Evolutionary conservation across 208 protist species (phyloP), one percentile per base, ranked within the genome.

Genomic region (Trypanosoma grayi): DNA sequence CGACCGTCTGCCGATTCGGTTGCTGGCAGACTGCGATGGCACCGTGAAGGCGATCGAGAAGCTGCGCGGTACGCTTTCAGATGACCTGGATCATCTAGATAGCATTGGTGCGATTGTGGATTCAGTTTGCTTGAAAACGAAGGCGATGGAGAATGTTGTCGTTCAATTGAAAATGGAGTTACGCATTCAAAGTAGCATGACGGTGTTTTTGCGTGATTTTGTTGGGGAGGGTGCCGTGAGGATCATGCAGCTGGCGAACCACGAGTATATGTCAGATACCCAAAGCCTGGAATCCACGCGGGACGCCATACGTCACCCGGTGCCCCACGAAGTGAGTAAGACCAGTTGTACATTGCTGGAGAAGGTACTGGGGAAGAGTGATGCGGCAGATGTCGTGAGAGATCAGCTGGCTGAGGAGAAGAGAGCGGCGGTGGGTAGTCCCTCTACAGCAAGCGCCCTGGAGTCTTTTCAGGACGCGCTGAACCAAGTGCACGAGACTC

Each of bases 401-500:
- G 16, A 46, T 24, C 57, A 65, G 9, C 33, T 65, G 31, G 7
- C 14, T 25, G 16, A 52, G 6, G 14, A 41, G 2, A n/a, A 46
- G 14, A 20, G 20, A 11, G 34, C 61, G 2, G 9, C 10, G 8
- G 24, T n/a, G 8, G 24, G 36, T 25, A 31, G 39, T 0, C 57
- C 55, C 5, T 45, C 50, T 39, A 71, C 56, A 18, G 56, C 31
- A 13, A 45, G 20, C 36, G 50, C 65, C 25, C 18, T 71, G 16
- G 20, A 60, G 20, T 50, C 36, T 9, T 52, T 64, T 39, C 3
- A 46, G 27, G 46, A 51, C 1, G 13, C 33, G 13, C 20, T 71
- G 16, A 51, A 11, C 2, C 30, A 52, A 14, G 14, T 71, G 20
- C 8, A 53, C 0, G 31, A 60, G 40, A 65, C 9, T 14, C 39